Base-by-base conservation (phyloP, 2,329 filamentous ascomycete genomes). In the Emydomyces testavorans region DNA sequence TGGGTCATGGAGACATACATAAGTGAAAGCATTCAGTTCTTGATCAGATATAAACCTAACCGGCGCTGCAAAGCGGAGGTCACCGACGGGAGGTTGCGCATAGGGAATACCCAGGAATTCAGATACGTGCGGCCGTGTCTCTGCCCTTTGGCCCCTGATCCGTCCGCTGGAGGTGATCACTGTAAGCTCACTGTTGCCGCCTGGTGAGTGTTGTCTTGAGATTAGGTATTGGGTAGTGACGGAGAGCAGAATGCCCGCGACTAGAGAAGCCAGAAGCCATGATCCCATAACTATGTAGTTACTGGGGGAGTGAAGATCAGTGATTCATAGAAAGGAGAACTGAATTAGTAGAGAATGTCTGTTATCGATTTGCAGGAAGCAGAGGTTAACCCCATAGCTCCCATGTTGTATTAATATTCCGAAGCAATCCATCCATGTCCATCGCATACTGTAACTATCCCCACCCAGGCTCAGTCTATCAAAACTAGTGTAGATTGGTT, bases 21-120 rank as follows among this genome's bases (percentile, higher is more conserved):
- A 34, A 13, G 31, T 15, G 11, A 28, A 5, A 28, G 26, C 26
- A 6, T 11, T 28, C 26, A 28, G 26, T 11, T 6, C 11, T 11
- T 28, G 6, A 11, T 28, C 26, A 11, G 26, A 28, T 28, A 5
- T 6, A 28, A 28, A 28, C 11, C 6, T 11, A 28, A 28, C 26
- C 26, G 26, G 26, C 26, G 26, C 26, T 6, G 26, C 52, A 42
- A 62, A 62, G 28, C 61, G 60, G 13, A 60, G 50, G 20, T 57
- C 47, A 7, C 55, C 58, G 13, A 56, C 54, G 13, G 60, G 60
- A 2, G 61, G 48, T 2, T 52, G 40, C 13, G 59, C 60, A 48
- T 58, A 63, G 2, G 57, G 60, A 18, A 63, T 60, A 57, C 60
- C 38, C 58, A 52, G 37, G 57, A 62, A 48, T 40, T 42, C 39